Percentiles rank a stretch among this genome's conserved stretches.
phyloP scores from a whole-genome alignment of 1,139 yeast genomes.

The Sugiyamaella japonica region DNA sequence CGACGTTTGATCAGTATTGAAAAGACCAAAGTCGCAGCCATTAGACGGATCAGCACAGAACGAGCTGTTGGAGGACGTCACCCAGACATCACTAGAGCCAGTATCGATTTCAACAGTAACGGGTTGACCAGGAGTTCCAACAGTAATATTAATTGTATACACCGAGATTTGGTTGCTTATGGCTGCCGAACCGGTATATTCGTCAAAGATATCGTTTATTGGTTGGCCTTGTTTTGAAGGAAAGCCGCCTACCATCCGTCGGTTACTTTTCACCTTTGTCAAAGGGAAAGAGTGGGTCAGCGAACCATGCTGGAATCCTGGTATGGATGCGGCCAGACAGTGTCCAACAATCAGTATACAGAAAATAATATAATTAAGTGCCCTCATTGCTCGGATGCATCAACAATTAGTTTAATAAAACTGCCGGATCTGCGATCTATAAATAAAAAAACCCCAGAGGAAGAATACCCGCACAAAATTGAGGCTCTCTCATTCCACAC shows the following conservation, averaged over 20 bases:
- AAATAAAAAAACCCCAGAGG: background rate
- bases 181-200: background rate
- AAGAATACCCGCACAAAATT: too few species aligned
- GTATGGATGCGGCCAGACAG: background rate
- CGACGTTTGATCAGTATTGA: constrained; percentile 17
- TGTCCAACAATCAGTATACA: background rate
- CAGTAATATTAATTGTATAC: constrained; percentile 28
- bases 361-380: background rate
- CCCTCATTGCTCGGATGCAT: background rate
- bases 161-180: constrained; percentile 11
- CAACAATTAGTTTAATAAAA: too few species aligned
- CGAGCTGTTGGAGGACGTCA: constrained; percentile 31
- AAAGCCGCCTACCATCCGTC: background rate
- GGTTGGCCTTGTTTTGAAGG: constrained; percentile 7
- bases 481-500: too few species aligned
- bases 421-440: background rate
- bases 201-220: background rate
- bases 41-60: constrained; percentile 22
- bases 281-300: constrained; percentile 2
- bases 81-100: constrained; percentile 53
- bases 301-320: background rate
- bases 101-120: constrained; percentile 43
- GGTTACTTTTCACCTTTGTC: background rate
- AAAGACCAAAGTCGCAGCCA: constrained; percentile 23
- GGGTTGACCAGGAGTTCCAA: constrained; percentile 34